Evolutionary conservation across 768 basidiomycete species (phyloP).

Genomic region (Lactarius quietus): DNA sequence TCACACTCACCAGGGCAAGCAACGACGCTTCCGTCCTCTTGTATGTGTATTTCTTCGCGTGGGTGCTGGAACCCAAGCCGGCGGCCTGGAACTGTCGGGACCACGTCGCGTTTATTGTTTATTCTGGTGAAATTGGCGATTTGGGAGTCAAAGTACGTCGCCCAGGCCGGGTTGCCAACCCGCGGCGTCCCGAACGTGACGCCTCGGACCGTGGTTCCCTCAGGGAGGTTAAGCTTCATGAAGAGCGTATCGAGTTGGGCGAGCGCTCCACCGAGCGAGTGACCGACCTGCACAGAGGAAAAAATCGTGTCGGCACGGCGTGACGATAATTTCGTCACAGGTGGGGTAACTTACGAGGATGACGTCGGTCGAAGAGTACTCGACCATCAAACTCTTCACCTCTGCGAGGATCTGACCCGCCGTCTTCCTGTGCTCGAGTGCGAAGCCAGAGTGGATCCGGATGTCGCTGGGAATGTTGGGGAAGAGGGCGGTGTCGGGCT

Average conservation of each 20-base stretch:
- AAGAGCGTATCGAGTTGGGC: slow-evolving; percentile 20
- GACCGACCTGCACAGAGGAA: slow-evolving; percentile 9
- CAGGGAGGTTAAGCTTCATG: slow-evolving; percentile 22
- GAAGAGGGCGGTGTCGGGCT: slow-evolving; percentile 19
- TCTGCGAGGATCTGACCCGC: slow-evolving; percentile 17
- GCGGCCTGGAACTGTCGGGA: slow-evolving; percentile 22
- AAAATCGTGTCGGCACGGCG: neutral
- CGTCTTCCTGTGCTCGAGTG: slow-evolving; percentile 19
- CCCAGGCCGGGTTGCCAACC: slow-evolving; percentile 19
- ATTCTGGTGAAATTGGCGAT: slow-evolving; percentile 23
- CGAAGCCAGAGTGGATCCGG: slow-evolving; percentile 18
- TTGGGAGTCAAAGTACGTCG: slow-evolving; percentile 20
- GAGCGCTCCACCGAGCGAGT: slow-evolving; percentile 25
- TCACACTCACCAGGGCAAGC: slow-evolving; percentile 15
- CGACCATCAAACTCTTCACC: slow-evolving; percentile 11
- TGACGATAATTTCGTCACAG: neutral
- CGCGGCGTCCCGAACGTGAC: slow-evolving; percentile 26
- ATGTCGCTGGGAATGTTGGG: slow-evolving; percentile 11
- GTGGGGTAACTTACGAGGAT: slow-evolving; percentile 11
- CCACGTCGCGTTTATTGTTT: slow-evolving; percentile 19
- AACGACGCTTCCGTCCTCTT: slow-evolving; percentile 12
- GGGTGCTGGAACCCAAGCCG: slow-evolving; percentile 20
- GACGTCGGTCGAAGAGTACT: slow-evolving; percentile 10
- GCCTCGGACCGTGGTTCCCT: slow-evolving; percentile 13
- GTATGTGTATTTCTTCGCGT: slow-evolving; percentile 18